A percentile compares a stretch with the other conserved stretches of the same genome.
phyloP scores from a whole-genome alignment of 2,329 filamentous ascomycete genomes.

The Aureobasidium sp. region DNA sequence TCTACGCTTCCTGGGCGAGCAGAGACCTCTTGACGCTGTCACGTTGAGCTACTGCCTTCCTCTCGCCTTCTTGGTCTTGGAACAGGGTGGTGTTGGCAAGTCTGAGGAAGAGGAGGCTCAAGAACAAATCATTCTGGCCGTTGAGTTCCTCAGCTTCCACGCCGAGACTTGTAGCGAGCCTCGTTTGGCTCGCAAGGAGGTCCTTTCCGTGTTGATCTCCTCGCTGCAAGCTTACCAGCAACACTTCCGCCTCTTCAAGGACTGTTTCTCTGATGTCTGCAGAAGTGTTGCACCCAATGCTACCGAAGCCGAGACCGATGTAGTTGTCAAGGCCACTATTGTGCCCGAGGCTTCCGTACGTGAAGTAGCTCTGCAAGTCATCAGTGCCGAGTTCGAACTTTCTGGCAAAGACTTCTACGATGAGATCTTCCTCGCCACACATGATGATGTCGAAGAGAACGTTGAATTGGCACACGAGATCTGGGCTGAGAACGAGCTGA shows the following conservation, averaged over 20 bases:
- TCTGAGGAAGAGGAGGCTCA: slow-evolving; percentile 66
- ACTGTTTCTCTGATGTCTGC: slow-evolving; percentile 80
- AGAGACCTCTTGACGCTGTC: slow-evolving; percentile 83
- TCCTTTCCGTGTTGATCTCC: slow-evolving; percentile 62
- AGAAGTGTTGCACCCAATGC: slow-evolving; percentile 80
- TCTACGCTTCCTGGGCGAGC: slow-evolving; percentile 80
- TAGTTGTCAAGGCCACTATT: slow-evolving; percentile 70
- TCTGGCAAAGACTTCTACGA: slow-evolving; percentile 78
- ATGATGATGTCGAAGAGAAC: slow-evolving; percentile 87
- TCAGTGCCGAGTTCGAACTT: slow-evolving; percentile 86
- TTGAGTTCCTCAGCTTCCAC: slow-evolving; percentile 86
- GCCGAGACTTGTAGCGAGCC: slow-evolving; percentile 68
- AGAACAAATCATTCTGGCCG: slow-evolving; percentile 77
- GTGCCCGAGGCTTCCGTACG: slow-evolving; percentile 73
- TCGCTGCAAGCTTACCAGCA: slow-evolving; percentile 86
- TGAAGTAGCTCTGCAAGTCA: slow-evolving; percentile 76
- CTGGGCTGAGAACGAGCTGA: slow-evolving; percentile 87
- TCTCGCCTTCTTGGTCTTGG: slow-evolving; percentile 68
- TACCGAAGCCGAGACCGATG: slow-evolving; percentile 57
- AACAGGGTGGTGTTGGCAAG: slow-evolving; percentile 67
- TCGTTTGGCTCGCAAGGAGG: slow-evolving; percentile 64
- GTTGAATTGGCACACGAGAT: slow-evolving; percentile 74
- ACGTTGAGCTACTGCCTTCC: slow-evolving; percentile 83
- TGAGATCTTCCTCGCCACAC: slow-evolving; percentile 87
- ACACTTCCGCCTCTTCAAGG: slow-evolving; percentile 91